These are phyloP conservation scores for Davidsoniella virescens DNA, from an alignment of 2,329 filamentous ascomycete genomes.

Conservation along the genomic window DNA sequence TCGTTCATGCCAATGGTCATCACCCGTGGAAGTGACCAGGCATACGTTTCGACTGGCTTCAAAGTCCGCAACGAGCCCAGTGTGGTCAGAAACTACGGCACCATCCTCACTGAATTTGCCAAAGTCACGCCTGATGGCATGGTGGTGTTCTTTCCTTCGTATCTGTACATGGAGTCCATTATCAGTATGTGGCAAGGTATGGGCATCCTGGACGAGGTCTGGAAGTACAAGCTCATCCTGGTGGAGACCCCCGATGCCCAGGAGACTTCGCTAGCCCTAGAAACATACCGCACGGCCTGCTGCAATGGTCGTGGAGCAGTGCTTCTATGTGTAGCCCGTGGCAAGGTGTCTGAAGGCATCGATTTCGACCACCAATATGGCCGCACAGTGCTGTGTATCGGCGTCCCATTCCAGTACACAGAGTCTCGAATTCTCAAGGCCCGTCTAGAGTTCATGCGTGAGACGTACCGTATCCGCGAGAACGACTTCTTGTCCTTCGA, in stretches of 20 bases:
- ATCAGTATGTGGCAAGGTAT: conserved; percentile 99
- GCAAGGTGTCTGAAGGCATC: conserved; percentile 94
- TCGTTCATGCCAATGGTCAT: conserved; percentile 99
- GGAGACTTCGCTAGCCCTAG: conserved; percentile 85
- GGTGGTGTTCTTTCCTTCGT: conserved; percentile 98
- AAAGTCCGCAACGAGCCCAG: conserved; percentile 89
- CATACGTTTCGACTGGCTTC: conserved; percentile 82
- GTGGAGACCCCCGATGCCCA: conserved; percentile 96
- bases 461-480: conserved; percentile 91
- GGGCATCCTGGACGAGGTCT: conserved; percentile 92
- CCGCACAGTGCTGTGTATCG: conserved; percentile 86
- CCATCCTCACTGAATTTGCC: conserved; percentile 81
- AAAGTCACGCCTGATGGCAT: conserved; percentile 92
- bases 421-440: conserved; percentile 95
- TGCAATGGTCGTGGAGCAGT: conserved; percentile 93
- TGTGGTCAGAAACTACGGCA: conserved; percentile 95
- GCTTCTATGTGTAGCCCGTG: conserved; percentile 83
- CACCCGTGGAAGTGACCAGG: conserved; percentile 85
- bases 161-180: conserved; percentile 98
- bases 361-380: conserved; percentile 99
- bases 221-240: conserved; percentile 97
- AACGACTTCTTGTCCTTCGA: conserved; percentile 98
- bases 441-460: conserved; percentile 83
- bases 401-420: conserved; percentile 96
- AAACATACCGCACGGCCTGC: conserved; percentile 94